Percentiles rank a stretch among this genome's conserved stretches.
Conservation (phyloP, 1,139 yeast genomes). For the Yamadazyma blattariae region DNA sequence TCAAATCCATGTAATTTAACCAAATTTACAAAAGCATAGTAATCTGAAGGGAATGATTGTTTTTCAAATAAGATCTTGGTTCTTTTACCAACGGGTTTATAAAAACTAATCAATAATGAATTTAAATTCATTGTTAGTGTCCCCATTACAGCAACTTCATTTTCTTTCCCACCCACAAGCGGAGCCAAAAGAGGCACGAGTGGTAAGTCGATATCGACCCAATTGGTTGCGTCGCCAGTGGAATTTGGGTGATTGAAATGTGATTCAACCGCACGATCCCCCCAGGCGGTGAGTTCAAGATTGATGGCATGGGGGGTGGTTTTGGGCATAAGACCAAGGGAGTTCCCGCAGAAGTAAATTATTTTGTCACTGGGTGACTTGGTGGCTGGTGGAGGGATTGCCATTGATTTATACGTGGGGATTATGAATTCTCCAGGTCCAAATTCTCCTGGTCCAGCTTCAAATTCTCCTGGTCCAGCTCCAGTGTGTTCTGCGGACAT, state of each 20-base stretch:
- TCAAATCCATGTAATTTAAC: constrained; percentile 60
- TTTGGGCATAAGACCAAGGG: constrained; percentile 85
- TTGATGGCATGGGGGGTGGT: constrained; percentile 54
- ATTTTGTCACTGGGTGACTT: constrained; percentile 16
- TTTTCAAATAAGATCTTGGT: constrained; percentile 79
- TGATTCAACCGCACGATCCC: constrained; percentile 72
- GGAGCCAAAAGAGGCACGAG: constrained; percentile 66
- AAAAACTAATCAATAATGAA: constrained; percentile 69
- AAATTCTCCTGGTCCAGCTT: too few species aligned
- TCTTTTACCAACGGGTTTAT: constrained; percentile 57
- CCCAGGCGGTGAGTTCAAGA: constrained; percentile 80
- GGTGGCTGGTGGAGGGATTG: constrained; percentile 24
- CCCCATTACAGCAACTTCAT: constrained; percentile 86
- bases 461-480: too few species aligned
- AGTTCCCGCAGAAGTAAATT: constrained; percentile 83
- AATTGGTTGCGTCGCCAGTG: constrained; percentile 52
- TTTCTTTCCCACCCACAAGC: constrained; percentile 67
- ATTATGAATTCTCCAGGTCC: constrained; percentile 51
- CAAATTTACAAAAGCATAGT: constrained; percentile 78
- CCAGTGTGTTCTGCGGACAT: too few species aligned
- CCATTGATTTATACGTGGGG: constrained; percentile 60
- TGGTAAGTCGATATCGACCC: constrained; percentile 86
- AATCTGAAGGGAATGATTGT: constrained; percentile 90
- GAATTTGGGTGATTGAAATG: constrained; percentile 71
- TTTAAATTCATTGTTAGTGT: constrained; percentile 82